Percentiles rank a stretch among this genome's conserved stretches.
These are phyloP conservation scores for Dalbergia cultrata DNA, from an alignment of 306 rosid genomes.

Conservation along the genomic window DNA sequence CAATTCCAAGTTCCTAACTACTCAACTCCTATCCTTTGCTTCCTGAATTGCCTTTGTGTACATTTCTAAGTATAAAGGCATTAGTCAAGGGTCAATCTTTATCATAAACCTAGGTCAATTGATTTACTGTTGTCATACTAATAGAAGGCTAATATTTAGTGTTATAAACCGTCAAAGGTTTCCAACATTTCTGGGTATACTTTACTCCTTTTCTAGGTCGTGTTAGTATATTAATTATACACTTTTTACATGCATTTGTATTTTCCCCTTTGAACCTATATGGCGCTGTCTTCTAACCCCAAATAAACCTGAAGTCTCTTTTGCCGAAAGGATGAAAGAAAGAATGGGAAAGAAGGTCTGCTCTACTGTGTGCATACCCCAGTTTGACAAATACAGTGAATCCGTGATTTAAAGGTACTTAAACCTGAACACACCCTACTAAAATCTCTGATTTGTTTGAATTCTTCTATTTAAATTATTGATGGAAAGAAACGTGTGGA, in stretches of 20 bases:
- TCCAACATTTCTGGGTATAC: background rate
- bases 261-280: constrained; percentile 17
- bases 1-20: too few species aligned
- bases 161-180: constrained; percentile 25
- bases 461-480: constrained; percentile 11
- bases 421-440: background rate
- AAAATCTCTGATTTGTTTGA: background rate
- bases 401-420: background rate
- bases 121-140: constrained; percentile 30
- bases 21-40: too few species aligned
- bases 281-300: background rate
- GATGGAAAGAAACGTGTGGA: constrained; percentile 33
- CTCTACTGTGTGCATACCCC: background rate
- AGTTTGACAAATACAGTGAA: background rate
- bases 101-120: background rate
- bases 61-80: background rate
- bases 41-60: too few species aligned
- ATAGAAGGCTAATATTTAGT: constrained; percentile 10
- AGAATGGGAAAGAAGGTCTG: background rate
- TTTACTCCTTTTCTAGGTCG: background rate
- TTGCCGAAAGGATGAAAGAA: too few species aligned
- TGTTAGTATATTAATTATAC: background rate
- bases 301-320: too few species aligned
- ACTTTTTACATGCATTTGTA: background rate
- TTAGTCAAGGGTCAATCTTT: background rate